Percentiles rank a stretch among this genome's conserved stretches.
Conservation (phyloP, 2,329 filamentous ascomycete species). For the Exophiala bonariae region DNA sequence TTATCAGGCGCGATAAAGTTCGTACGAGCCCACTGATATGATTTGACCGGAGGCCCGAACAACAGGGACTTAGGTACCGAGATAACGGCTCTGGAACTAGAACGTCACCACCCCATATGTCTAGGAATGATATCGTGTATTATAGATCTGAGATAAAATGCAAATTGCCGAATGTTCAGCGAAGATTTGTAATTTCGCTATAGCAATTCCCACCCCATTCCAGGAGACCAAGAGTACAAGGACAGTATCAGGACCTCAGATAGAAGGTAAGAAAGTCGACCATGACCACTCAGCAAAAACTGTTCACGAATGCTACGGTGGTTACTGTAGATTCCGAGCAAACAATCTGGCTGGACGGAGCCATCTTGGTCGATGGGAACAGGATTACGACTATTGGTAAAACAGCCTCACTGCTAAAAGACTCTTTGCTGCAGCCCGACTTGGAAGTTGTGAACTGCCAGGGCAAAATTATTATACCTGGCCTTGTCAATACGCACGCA, state of each 20-base stretch:
- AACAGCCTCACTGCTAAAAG: slow-evolving; percentile 6
- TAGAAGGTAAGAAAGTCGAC: no score
- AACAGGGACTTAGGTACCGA: no score
- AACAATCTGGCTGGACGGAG: slow-evolving; percentile 21
- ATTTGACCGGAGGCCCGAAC: slow-evolving; percentile 2
- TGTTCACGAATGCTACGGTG: slow-evolving; percentile 22
- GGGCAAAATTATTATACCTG: slow-evolving; percentile 36
- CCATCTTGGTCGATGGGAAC: slow-evolving; percentile 11
- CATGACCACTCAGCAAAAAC: no score
- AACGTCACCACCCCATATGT: no score
- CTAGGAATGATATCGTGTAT: no score
- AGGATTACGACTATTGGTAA: slow-evolving; percentile 18
- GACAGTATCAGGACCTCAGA: no score
- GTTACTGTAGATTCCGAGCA: slow-evolving; percentile 15
- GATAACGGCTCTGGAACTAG: no score
- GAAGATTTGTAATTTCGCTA: no score
- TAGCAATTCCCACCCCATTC: no score
- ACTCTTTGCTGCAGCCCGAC: slow-evolving; percentile 9
- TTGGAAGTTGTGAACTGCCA: slow-evolving; percentile 30
- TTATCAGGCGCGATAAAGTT: slow-evolving; percentile 2
- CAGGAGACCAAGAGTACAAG: no score
- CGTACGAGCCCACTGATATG: slow-evolving; percentile 3
- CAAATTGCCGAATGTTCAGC: no score
- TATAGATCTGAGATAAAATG: no score
- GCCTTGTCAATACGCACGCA: slow-evolving; percentile 38